phyloP scores from a whole-genome alignment of 2,329 filamentous ascomycete genomes.

The Sarocladiaceae sp. region DNA sequence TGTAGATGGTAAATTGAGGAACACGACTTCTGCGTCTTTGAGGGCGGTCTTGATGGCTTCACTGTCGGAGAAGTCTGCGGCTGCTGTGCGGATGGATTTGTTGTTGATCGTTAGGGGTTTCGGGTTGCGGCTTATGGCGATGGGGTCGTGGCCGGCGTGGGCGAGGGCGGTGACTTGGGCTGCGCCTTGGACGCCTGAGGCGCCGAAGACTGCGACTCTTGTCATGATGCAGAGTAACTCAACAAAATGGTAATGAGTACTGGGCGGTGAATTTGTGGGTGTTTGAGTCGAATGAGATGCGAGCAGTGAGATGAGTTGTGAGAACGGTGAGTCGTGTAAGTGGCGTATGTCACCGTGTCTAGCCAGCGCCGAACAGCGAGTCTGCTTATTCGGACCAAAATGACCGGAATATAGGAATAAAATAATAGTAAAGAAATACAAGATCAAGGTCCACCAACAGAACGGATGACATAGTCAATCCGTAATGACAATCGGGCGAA shows the following conservation, averaged over 20 bases:
- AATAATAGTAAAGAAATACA: no score
- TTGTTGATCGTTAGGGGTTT: constrained; percentile 16
- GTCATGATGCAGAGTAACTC: constrained; percentile 19
- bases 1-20: constrained; percentile 23
- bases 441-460: no score
- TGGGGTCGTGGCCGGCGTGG: constrained; percentile 18
- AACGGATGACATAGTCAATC: no score
- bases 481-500: no score
- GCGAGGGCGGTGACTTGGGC: constrained; percentile 20
- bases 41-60: constrained; percentile 14
- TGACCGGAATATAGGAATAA: no score
- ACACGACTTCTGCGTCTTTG: constrained; percentile 16
- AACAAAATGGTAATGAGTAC: not conserved
- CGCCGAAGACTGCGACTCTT: constrained; percentile 23
- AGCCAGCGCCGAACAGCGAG: no score
- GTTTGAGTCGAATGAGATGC: no score
- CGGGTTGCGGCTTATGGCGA: constrained; percentile 21
- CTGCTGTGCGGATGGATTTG: constrained; percentile 16
- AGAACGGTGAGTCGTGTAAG: no score
- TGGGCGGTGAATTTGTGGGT: not conserved
- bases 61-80: constrained; percentile 16
- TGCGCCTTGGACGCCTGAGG: constrained; percentile 22
- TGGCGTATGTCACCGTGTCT: no score
- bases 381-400: no score
- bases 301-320: not conserved